Evolutionary conservation across 164 flowering plant species (phyloP), one percentile per base, ranked within the genome.

Genomic region (Aristolochia fimbriata): DNA sequence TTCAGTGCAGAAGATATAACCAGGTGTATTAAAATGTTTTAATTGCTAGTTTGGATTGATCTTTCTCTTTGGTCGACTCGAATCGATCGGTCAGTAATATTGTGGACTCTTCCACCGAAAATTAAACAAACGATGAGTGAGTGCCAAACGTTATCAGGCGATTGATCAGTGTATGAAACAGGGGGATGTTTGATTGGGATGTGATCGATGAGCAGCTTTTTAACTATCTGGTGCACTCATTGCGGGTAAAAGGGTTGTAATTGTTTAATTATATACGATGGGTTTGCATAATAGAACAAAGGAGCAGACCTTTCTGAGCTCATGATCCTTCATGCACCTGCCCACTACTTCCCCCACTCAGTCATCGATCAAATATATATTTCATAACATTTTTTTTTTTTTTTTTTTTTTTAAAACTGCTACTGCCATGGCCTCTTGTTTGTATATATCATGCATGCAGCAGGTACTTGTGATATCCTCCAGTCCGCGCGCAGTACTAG

Each of bases 221-320:
- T 62, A 72, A 68, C 75, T 65, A 65, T 43, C 69, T 33, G 58
- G 62, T 61, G 51, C 59, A 67, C 64, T 68, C 63, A 57, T 64
- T 60, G 48, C 59, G 62, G 58, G 21, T n/a, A 48, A 54, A 72
- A 72, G 55, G 66, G 66, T 64, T 15, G 57, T 16, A 41, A 6
- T 63, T 51, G 55, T 24, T n/a, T 41, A 41, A 6, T 63, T 51
- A 55, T 24, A 14, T 41, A 15, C 47, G 25, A 54, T 55, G 64
- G 21, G 24, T 51, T 52, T 58, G 52, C 51, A 47, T 46, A 20
- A 27, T 49, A 62, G 25, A 48, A 68, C n/a, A n/a, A 72, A 68
- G 60, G 60, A 62, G 27, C 46, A 62, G 33, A 51, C 51, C 72
- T 69, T 65, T 73, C 51, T 22, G n/a, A 30, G 19, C 17, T 49